Evolutionary conservation across 345 rosid genomes (phyloP).

Genomic region (Microthlaspi erraticum): DNA sequence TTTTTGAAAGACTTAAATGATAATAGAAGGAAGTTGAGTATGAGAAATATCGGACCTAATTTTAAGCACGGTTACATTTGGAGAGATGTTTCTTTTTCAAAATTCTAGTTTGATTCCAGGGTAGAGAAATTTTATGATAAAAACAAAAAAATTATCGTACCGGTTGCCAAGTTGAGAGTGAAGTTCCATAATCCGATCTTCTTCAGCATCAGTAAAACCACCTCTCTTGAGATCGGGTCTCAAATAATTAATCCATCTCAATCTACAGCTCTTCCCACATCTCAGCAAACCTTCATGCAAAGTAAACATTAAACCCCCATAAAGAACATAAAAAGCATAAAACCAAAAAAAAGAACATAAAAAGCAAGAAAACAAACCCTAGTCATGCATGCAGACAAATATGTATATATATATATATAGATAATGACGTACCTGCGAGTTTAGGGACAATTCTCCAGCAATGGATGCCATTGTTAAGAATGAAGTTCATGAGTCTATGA

Average conservation of each 20-base stretch:
- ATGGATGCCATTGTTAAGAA: slow-evolving; percentile 87
- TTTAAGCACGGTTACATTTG: neutral
- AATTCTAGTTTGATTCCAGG: neutral
- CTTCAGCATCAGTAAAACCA: slow-evolving; percentile 77
- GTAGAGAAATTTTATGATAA: neutral
- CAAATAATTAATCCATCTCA: slow-evolving; percentile 94
- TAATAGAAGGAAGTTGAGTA: neutral
- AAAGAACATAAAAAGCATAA: neutral
- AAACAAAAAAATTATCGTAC: slow-evolving; percentile 41
- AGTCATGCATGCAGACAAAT: slow-evolving; percentile 4
- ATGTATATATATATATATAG: neutral
- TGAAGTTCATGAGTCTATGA: slow-evolving; percentile 83
- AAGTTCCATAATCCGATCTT: slow-evolving; percentile 78
- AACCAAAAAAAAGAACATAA: neutral
- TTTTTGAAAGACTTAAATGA: neutral
- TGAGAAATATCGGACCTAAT: neutral
- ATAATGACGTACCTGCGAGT: slow-evolving; percentile 69
- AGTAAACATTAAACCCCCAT: slow-evolving; percentile 1
- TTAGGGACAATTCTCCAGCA: slow-evolving; percentile 96
- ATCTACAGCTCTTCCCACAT: slow-evolving; percentile 93
- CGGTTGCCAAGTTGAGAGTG: slow-evolving; percentile 84
- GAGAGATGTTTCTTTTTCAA: neutral
- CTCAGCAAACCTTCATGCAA: slow-evolving; percentile 64
- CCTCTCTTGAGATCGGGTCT: slow-evolving; percentile 94
- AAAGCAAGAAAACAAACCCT: neutral